phyloP scores from a whole-genome alignment of 2,329 filamentous ascomycete genomes.

The Colletotrichum tamarilloi region DNA sequence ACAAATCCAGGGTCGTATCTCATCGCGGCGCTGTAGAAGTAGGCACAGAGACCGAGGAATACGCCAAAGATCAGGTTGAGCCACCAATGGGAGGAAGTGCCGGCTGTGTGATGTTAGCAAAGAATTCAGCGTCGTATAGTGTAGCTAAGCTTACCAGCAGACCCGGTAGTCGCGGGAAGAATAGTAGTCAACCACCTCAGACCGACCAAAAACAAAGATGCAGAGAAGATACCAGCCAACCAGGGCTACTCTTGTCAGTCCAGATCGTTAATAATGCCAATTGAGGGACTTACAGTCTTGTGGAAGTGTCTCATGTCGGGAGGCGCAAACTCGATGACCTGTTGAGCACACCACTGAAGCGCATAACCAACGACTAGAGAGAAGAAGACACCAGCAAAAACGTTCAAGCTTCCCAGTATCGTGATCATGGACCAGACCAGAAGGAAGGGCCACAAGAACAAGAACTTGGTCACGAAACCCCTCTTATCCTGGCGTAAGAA shows the following conservation, averaged over 20 bases:
- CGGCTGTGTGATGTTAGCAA: conserved; percentile 61
- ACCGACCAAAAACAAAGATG: conserved; percentile 83
- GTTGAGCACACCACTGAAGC: conserved; percentile 81
- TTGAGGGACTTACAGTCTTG: conserved; percentile 74
- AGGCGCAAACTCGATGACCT: conserved; percentile 84
- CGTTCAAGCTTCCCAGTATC: conserved; percentile 77
- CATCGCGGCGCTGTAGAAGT: conserved; percentile 92
- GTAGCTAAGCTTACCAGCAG: conserved; percentile 58
- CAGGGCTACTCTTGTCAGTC: conserved; percentile 73
- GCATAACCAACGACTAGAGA: conserved; percentile 73
- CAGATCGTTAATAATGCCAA: conserved; percentile 23
- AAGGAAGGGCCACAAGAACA: conserved; percentile 89
- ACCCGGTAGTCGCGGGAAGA: conserved; percentile 61
- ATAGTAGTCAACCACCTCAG: conserved; percentile 80
- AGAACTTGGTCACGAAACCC: conserved; percentile 83
- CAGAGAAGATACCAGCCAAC: conserved; percentile 93
- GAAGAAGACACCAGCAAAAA: conserved; percentile 81
- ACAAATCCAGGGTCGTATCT: conserved; percentile 90
- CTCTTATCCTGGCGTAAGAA: conserved; percentile 81
- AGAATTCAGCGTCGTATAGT: not conserved
- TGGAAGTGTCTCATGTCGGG: conserved; percentile 90
- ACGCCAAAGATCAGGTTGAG: conserved; percentile 80
- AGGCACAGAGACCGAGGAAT: conserved; percentile 74
- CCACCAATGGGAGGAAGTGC: conserved; percentile 74
- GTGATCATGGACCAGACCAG: conserved; percentile 78